phyloP scores from a whole-genome alignment of 2,329 filamentous ascomycete genomes.

The Venturiaceae sp. region DNA sequence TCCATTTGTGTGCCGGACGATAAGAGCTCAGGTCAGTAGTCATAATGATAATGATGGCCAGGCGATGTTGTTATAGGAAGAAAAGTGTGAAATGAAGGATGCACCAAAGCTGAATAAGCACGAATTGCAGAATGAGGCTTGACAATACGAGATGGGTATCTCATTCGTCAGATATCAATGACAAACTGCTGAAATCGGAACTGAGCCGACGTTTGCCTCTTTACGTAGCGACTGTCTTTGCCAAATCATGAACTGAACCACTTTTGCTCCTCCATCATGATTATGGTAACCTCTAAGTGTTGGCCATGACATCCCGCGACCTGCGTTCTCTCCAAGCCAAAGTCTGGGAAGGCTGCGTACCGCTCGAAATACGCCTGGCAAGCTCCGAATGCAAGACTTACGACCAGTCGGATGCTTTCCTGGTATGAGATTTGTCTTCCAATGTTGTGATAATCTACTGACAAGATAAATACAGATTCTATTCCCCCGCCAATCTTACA shows the following conservation, averaged over 20 bases:
- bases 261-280: neutral
- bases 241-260: neutral
- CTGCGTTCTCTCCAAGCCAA: conserved; percentile 33
- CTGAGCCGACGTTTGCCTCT: neutral
- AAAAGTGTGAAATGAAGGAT: neutral
- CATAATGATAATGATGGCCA: neutral
- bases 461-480: conserved; percentile 37
- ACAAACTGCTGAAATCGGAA: neutral
- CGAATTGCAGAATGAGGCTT: neutral
- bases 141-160: neutral
- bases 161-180: neutral
- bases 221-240: too few species aligned
- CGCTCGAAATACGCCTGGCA: conserved; percentile 49
- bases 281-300: neutral
- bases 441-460: neutral
- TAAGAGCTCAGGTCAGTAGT: neutral
- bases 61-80: neutral
- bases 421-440: conserved; percentile 30
- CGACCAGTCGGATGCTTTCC: conserved; percentile 49
- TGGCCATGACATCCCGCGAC: conserved; percentile 1
- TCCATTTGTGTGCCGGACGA: neutral
- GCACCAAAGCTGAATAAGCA: neutral
- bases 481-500: conserved; percentile 56
- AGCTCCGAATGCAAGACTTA: conserved; percentile 51
- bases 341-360: conserved; percentile 50